These are phyloP conservation scores for Peziza echinospora DNA, from an alignment of 495 filamentous ascomycete species.

Conservation along the genomic window DNA sequence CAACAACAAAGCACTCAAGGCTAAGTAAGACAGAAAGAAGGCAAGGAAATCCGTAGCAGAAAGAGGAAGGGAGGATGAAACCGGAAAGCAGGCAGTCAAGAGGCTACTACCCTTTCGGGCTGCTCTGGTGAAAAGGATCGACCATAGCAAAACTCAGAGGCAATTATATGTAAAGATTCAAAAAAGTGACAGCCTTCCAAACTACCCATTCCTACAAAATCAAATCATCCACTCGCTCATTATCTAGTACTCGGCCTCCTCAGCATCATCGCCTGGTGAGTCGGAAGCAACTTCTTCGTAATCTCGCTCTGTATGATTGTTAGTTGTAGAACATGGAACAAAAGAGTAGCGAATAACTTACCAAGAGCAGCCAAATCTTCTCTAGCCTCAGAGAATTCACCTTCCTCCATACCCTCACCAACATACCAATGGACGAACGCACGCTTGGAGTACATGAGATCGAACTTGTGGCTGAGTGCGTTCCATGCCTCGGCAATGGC, in stretches of 20 bases:
- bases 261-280: slow-evolving; percentile 66
- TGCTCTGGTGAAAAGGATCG: background rate
- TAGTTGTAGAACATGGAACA: slow-evolving; percentile 4
- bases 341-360: slow-evolving; percentile 6
- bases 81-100: no score
- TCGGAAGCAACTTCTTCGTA: slow-evolving; percentile 98
- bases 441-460: slow-evolving; percentile 92
- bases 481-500: slow-evolving; percentile 81
- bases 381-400: slow-evolving; percentile 76
- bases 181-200: background rate
- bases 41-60: background rate
- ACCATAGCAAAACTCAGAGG: background rate
- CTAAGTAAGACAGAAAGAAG: background rate
- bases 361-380: slow-evolving; percentile 67
- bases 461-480: slow-evolving; percentile 79
- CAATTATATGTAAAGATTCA: background rate
- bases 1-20: no score
- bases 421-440: slow-evolving; percentile 94
- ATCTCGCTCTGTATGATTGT: slow-evolving; percentile 49
- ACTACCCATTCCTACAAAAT: background rate
- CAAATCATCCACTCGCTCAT: background rate
- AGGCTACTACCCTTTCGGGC: background rate
- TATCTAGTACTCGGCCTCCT: slow-evolving; percentile 82
- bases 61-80: background rate
- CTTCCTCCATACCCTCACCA: slow-evolving; percentile 90